Evolutionary conservation across 2,329 filamentous ascomycete species (phyloP).

Genomic region (Cercospora sesami): DNA sequence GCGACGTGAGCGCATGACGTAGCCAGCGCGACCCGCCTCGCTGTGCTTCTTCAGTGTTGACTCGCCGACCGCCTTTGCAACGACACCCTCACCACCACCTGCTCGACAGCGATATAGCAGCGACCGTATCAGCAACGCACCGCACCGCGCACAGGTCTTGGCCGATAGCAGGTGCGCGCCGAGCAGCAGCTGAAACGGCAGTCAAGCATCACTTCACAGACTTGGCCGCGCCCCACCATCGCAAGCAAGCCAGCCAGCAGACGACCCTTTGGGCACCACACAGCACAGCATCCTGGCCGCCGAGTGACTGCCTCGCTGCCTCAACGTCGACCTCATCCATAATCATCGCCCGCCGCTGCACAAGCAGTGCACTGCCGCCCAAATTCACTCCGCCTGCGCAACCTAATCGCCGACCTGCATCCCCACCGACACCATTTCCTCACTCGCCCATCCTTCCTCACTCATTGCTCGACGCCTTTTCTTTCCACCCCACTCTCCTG

Average conservation of each 20-base stretch:
- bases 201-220: not conserved
- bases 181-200: not conserved
- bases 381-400: not conserved
- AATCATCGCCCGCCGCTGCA: not conserved
- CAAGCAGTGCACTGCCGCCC: not conserved
- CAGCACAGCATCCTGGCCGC: not conserved
- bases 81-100: not conserved
- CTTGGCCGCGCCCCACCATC: not conserved
- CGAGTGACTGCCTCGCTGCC: slow-evolving; percentile 12
- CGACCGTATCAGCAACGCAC: not conserved
- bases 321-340: slow-evolving; percentile 1
- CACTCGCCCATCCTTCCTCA: not conserved
- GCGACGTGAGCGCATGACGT: slow-evolving; percentile 3
- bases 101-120: not conserved
- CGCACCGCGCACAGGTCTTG: not conserved
- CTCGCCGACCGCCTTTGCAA: not conserved
- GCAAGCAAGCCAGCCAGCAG: not conserved
- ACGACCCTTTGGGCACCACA: not conserved
- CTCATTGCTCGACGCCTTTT: not conserved
- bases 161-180: not conserved
- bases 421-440: slow-evolving; percentile 1
- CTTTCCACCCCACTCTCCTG: slow-evolving; percentile 1
- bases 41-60: not conserved
- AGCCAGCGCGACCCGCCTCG: not conserved
- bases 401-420: not conserved